These are phyloP conservation scores for Aspergillus transmontanensis DNA, from an alignment of 2,329 filamentous ascomycete species.

Conservation along the genomic window DNA sequence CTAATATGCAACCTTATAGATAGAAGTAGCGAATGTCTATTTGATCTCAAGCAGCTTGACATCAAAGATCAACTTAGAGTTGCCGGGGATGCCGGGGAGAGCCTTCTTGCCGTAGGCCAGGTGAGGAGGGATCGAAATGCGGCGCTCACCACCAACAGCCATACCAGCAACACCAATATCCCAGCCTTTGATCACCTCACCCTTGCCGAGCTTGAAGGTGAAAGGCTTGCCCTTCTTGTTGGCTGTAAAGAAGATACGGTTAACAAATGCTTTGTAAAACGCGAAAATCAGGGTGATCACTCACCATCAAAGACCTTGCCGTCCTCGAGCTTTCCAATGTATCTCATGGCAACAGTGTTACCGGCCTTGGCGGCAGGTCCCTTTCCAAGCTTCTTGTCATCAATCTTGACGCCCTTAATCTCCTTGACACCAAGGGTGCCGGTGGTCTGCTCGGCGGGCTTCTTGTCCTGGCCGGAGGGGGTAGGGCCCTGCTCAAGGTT, in stretches of 20 bases:
- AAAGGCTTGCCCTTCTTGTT: constrained; percentile 99
- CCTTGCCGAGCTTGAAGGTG: constrained; percentile 88
- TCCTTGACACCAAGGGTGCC: constrained; percentile 70
- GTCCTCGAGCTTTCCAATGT: constrained; percentile 95
- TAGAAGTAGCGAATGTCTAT: constrained; percentile 50
- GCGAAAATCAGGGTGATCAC: constrained; percentile 38
- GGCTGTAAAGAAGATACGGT: constrained; percentile 54
- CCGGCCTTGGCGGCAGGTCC: constrained; percentile 87
- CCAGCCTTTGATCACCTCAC: constrained; percentile 99
- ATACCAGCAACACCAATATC: constrained; percentile 93
- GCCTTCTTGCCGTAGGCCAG: constrained; percentile 87
- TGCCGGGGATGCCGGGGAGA: constrained; percentile 81
- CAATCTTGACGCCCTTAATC: constrained; percentile 85
- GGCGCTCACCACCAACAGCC: constrained; percentile 88
- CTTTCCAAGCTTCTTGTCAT: constrained; percentile 90
- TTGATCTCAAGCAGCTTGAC: constrained; percentile 83
- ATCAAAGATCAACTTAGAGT: constrained; percentile 92
- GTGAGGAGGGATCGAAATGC: constrained; percentile 82
- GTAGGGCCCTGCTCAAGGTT: constrained; percentile 97
- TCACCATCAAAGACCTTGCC: constrained; percentile 93
- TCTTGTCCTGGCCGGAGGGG: constrained; percentile 60
- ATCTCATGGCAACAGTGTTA: constrained; percentile 88
- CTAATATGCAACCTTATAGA: constrained; percentile 2
- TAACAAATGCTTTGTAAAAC: constrained; percentile 1
- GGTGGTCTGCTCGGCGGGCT: constrained; percentile 54